phyloP scores from a whole-genome alignment of 805 yeast species.

The Saturnispora diversa region DNA sequence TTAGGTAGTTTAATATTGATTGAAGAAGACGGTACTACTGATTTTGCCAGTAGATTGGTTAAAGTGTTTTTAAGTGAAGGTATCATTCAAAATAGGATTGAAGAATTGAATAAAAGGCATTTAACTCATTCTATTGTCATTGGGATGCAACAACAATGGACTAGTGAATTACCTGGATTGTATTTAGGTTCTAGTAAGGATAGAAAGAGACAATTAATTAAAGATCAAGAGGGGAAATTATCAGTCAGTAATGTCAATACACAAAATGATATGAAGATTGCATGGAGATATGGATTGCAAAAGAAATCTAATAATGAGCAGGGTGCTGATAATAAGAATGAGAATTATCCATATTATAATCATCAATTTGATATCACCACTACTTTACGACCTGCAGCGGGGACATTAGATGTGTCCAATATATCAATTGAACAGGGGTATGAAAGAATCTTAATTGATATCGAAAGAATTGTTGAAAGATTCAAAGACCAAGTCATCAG shows the following conservation, averaged over 20 bases:
- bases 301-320: constrained; percentile 29
- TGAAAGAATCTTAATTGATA: constrained; percentile 31
- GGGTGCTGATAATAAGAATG: constrained; percentile 18
- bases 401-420: constrained; percentile 49
- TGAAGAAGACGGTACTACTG: constrained; percentile 85
- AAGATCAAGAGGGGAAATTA: constrained; percentile 50
- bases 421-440: constrained; percentile 33
- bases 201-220: constrained; percentile 50
- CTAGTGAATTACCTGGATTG: constrained; percentile 66
- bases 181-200: constrained; percentile 64
- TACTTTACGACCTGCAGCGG: constrained; percentile 58
- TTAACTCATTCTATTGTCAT: constrained; percentile 55
- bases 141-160: constrained; percentile 52
- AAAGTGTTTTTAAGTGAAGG: constrained; percentile 76
- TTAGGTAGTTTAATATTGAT: constrained; percentile 60
- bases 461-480: constrained; percentile 35
- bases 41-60: constrained; percentile 63
- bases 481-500: constrained; percentile 48
- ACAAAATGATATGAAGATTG: constrained; percentile 61
- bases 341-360: constrained; percentile 44
- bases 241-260: constrained; percentile 57
- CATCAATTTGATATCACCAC: constrained; percentile 73
- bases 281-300: constrained; percentile 81
- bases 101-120: constrained; percentile 24
- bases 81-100: constrained; percentile 50